These are phyloP conservation scores for Globisporangium rhizosaccharum DNA, from an alignment of 352 stramenopile genomes.

Conservation along the genomic window DNA sequence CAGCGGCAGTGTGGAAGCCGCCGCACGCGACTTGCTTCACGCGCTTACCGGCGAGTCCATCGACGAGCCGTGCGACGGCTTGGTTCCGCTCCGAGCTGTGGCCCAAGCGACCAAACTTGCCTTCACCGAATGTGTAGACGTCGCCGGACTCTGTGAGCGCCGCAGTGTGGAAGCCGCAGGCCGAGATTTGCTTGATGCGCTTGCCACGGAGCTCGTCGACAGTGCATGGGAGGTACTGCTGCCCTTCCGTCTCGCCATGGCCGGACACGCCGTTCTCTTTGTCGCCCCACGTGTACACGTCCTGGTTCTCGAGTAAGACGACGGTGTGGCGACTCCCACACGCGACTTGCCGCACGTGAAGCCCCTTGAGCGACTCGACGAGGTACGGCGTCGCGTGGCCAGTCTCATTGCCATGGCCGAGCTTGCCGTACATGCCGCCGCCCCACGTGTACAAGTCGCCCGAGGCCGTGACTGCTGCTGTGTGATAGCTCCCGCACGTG, in stretches of 20 bases:
- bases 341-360: constrained; percentile 89
- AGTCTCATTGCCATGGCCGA: constrained; percentile 91
- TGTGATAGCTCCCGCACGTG: constrained; percentile 95
- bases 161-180: constrained; percentile 84
- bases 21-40: constrained; percentile 86
- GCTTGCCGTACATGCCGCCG: constrained; percentile 94
- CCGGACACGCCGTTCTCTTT: constrained; percentile 95
- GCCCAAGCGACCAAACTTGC: constrained; percentile 86
- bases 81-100: constrained; percentile 85
- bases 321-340: constrained; percentile 94
- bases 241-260: constrained; percentile 92
- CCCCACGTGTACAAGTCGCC: constrained; percentile 93
- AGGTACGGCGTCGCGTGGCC: constrained; percentile 91
- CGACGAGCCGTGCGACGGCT: constrained; percentile 63
- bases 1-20: constrained; percentile 83
- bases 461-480: constrained; percentile 91
- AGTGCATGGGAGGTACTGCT: constrained; percentile 92
- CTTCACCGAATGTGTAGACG: constrained; percentile 93
- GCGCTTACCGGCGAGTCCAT: constrained; percentile 60
- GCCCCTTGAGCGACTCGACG: constrained; percentile 91
- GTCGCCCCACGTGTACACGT: constrained; percentile 94
- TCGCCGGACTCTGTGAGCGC: constrained; percentile 82
- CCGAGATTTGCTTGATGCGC: constrained; percentile 85
- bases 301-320: constrained; percentile 81
- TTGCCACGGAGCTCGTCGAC: constrained; percentile 88